phyloP scores from a whole-genome alignment of 371 early-diverging fungal species.

The Apophysomyces trapeziformis region DNA sequence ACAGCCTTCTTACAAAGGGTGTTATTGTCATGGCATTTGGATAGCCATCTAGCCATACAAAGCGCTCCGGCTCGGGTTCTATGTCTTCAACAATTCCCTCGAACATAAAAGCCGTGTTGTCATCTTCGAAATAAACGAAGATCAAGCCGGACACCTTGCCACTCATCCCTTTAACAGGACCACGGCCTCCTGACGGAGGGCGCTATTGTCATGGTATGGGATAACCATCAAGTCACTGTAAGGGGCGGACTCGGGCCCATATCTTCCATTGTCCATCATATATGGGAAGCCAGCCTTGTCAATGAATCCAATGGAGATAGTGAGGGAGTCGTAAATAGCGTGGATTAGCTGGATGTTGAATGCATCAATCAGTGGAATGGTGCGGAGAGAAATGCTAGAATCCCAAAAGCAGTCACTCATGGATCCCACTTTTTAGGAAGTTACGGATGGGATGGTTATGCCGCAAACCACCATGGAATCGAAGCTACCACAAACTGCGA shows the following conservation, averaged over 20 bases:
- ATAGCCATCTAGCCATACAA: slow-evolving; percentile 2
- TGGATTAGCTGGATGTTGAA: too few relatives aligned
- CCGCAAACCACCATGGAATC: background rate
- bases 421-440: too few relatives aligned
- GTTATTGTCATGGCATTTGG: background rate
- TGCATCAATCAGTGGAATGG: too few relatives aligned
- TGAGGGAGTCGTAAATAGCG: too few relatives aligned
- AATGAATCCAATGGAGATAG: too few relatives aligned
- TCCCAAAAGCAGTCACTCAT: too few relatives aligned
- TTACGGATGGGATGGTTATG: background rate
- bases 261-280: background rate
- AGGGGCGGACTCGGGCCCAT: background rate
- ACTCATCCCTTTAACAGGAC: slow-evolving; percentile 3
- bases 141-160: background rate
- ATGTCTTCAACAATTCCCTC: background rate
- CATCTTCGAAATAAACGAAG: background rate
- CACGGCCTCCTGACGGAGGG: background rate
- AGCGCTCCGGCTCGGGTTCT: background rate
- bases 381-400: background rate
- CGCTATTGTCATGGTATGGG: slow-evolving; percentile 4
- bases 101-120: background rate
- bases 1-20: background rate
- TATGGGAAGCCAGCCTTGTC: background rate
- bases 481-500: background rate
- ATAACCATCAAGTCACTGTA: background rate